Conservation (phyloP, 768 basidiomycete species). For the Dentipellis sp. region DNA sequence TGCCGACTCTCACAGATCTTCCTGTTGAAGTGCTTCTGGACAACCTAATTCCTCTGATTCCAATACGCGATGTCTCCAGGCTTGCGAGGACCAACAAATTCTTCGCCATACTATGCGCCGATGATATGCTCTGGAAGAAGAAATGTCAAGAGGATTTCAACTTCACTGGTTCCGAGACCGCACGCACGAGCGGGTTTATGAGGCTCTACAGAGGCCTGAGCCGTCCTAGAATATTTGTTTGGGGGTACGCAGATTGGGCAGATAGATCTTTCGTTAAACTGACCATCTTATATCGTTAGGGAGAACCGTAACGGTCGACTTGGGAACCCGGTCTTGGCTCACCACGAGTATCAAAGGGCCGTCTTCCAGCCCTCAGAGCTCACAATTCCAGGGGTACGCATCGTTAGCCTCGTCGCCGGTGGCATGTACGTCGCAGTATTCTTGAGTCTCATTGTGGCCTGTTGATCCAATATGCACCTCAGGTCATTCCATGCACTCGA, state of each 20-base stretch:
- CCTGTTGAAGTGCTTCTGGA: conserved; percentile 77
- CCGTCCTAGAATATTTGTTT: conserved; percentile 40
- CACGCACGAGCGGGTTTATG: conserved; percentile 71
- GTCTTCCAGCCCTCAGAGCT: conserved; percentile 63
- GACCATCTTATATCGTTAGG: conserved; percentile 20
- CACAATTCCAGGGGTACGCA: conserved; percentile 45
- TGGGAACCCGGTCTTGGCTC: conserved; percentile 34
- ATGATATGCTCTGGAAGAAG: conserved; percentile 75
- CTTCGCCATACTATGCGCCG: conserved; percentile 51
- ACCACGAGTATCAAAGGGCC: conserved; percentile 24
- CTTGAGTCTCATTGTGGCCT: neutral
- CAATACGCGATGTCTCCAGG: conserved; percentile 43
- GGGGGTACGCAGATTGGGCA: conserved; percentile 42
- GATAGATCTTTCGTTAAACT: neutral
- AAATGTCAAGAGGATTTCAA: conserved; percentile 67
- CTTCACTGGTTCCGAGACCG: conserved; percentile 63
- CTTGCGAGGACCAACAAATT: conserved; percentile 56
- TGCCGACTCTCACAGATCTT: conserved; percentile 38
- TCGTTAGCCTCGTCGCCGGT: conserved; percentile 69
- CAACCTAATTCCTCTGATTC: conserved; percentile 51
- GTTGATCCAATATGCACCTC: neutral
- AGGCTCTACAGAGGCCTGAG: conserved; percentile 66
- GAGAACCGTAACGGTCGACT: conserved; percentile 60
- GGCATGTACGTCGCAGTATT: conserved; percentile 54
- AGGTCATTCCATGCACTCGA: conserved; percentile 89